Evolutionary conservation across 2,329 filamentous ascomycete species (phyloP).

Genomic region (Penicillium sp.): DNA sequence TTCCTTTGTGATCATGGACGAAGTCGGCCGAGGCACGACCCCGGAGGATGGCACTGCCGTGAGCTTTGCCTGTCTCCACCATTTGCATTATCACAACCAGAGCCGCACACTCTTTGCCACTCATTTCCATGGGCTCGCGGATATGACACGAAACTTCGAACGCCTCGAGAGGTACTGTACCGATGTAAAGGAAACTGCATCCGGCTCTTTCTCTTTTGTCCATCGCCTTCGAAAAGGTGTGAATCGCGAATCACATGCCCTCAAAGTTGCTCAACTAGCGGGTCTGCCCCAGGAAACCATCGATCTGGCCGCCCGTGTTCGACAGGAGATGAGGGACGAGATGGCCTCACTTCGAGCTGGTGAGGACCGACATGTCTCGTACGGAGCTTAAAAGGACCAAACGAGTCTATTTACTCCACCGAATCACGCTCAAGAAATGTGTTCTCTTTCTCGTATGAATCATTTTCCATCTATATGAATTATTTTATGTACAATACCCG

Average conservation of each 20-base stretch:
- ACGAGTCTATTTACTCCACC: background rate
- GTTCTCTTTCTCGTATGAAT: background rate
- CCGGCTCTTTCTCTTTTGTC: constrained; percentile 73
- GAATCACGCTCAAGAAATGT: background rate
- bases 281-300: constrained; percentile 73
- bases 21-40: constrained; percentile 90
- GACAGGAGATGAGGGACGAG: constrained; percentile 36
- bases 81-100: constrained; percentile 71
- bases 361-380: background rate
- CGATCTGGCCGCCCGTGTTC: constrained; percentile 58
- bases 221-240: constrained; percentile 77
- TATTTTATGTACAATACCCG: background rate
- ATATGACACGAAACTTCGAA: constrained; percentile 61
- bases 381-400: background rate
- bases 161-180: constrained; percentile 77
- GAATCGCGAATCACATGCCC: constrained; percentile 80
- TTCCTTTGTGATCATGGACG: constrained; percentile 97
- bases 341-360: background rate
- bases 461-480: background rate
- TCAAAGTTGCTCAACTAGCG: constrained; percentile 89
- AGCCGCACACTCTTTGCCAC: constrained; percentile 87
- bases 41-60: constrained; percentile 88
- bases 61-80: constrained; percentile 80
- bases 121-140: constrained; percentile 82
- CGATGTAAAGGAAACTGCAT: constrained; percentile 71